Evolutionary conservation across 306 rosid species (phyloP).

Genomic region (Cucurbita argyrosperma): DNA sequence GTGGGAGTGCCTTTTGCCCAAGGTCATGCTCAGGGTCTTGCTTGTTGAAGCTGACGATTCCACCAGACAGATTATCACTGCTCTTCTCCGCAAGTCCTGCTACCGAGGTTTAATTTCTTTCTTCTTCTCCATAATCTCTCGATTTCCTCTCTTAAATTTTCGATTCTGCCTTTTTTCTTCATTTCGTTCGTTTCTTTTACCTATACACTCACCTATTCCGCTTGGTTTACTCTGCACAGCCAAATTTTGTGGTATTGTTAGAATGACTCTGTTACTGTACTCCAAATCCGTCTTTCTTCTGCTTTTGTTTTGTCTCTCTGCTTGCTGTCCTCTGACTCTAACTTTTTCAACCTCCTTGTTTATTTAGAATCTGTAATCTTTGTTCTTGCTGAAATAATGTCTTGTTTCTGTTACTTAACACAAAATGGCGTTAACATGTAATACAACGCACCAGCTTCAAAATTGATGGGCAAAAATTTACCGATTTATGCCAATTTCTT

Average conservation of each 20-base stretch:
- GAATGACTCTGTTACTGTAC: not conserved
- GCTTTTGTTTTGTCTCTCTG: not conserved
- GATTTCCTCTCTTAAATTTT: not conserved
- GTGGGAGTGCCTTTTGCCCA: conserved; percentile 71
- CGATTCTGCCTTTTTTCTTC: not conserved
- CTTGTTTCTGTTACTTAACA: not conserved
- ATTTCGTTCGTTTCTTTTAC: not conserved
- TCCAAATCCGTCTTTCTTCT: not conserved
- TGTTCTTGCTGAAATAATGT: not conserved
- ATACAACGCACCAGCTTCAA: not conserved
- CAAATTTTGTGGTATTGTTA: too few species aligned
- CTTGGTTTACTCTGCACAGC: not conserved
- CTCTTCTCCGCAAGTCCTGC: conserved; percentile 86
- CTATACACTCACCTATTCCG: not conserved
- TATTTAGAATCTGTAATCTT: not conserved
- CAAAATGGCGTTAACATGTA: not conserved
- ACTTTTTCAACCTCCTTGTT: not conserved
- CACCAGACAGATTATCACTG: conserved; percentile 78
- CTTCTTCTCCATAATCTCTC: not conserved
- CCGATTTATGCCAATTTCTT: not conserved
- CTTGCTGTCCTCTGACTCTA: not conserved
- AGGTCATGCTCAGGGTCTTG: conserved; percentile 56
- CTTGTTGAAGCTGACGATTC: conserved; percentile 91
- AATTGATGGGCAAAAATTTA: not conserved
- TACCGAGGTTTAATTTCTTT: conserved; percentile 46